Base-by-base conservation (phyloP, 805 yeast genomes). In the Sugiyamaella qingdaonensis region DNA sequence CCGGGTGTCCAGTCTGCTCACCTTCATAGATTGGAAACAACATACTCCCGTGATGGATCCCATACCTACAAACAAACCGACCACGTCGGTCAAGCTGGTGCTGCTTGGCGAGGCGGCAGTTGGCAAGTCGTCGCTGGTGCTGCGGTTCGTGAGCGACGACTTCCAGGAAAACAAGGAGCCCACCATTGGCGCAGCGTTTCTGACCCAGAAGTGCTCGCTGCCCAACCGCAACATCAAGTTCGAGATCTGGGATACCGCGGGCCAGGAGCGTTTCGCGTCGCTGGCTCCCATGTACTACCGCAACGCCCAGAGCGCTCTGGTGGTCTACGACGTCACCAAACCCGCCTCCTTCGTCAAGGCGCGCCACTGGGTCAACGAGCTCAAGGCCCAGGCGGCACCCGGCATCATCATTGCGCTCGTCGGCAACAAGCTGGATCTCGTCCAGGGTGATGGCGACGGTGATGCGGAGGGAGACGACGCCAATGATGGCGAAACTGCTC, bases 161-260 rank as follows among this genome's bases (percentile, higher is more conserved):
- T 92, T 92, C 71, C 96, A 94, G 69, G 98, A 91, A 69, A 91
- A 92, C 71, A 91, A 92, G 21, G 98, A 92, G 65, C 97, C 97
- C 19, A 92, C 99, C 1, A 92, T 92, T 61, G 99, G 99, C 13
- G 99, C 99, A 4, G 98, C 98, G 2, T 92, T 92, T 66, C 74
- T 92, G 53, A 92, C 99, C 36, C 98, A 92, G 68, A 82, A 95
- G 65, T 91, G 96, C 66, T 82, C 88, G 19, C 85, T 94, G 65
- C 87, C 94, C 48, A 86, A 84, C 56, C 80, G 85, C 64, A 87
- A 94, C 8, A 88, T 92, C 65, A 92, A 94, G 70, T 90, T 88
- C 68, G 73, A 69, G 58, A 69, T 69, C 49, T 69, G 79, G 79
- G 98, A 91, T 68, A 91, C 98, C 11, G 98, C 98, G 1, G 99